Base-by-base conservation (phyloP, 2,329 filamentous ascomycete species). In the Colletotrichum orchidophilum region DNA sequence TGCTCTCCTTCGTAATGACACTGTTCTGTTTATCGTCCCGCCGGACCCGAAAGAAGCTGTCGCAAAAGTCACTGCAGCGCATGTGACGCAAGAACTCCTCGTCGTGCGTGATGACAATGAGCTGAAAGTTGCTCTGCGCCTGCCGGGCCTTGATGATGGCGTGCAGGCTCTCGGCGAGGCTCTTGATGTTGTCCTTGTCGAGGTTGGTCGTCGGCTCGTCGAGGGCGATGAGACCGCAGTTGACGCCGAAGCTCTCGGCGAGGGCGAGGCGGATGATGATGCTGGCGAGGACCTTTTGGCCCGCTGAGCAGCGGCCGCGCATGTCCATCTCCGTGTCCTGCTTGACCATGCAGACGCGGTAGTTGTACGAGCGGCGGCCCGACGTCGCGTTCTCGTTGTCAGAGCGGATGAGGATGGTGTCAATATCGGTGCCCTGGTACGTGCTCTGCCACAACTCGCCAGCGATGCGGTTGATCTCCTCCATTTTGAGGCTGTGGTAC, bases 271-370 rank as follows among this genome's bases (percentile, higher is more conserved):
- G 95, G 81, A 99, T 98, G 82, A 99, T 97, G 83, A 99, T 99
- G 81, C 92, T 95, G 5, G 96, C 96, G 31, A 99, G 90, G 31
- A 99, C 96, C 82, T 97, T 98, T 81, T 99, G 96, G 3, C 96
- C 96, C 1, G 96, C 96, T 75, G 94, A 97, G 86, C 96, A 99
- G 66, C 96, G 94, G 1, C 96, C 97, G 73, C 96, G 94, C 96
- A 99, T 99, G 83, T 99, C 96, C 95, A 99, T 97, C 82, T 99
- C 96, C 0, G 93, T 94, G 78, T 97, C 95, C 79, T 96, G 93
- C 84, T 99, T 99, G 76, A 97, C 91, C 96, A 99, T 99, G 82
- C 94, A 95, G 6, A 99, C 92, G 57, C 96, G 94, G 85, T 99
- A 99, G 83, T 99, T 98, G 87, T 98, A 98, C 73, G 87, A 93